A percentile compares a stretch with the other conserved stretches of the same genome.
Conservation (phyloP, 164 flowering plant genomes). For the Stephania cephalantha region DNA sequence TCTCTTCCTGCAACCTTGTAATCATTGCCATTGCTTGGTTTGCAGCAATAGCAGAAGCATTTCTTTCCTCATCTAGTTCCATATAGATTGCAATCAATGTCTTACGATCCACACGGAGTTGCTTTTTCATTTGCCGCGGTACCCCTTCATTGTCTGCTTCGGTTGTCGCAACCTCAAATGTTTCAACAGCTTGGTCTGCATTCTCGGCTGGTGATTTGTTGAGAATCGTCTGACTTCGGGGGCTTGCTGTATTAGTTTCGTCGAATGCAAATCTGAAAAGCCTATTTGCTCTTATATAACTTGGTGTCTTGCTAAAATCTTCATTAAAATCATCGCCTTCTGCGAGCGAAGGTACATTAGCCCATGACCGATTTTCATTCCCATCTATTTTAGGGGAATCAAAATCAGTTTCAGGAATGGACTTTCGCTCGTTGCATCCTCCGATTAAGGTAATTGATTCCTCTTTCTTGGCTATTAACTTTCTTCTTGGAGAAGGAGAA, state of each 20-base stretch:
- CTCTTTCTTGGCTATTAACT: slow-evolving; percentile 25
- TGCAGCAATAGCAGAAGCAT: slow-evolving; percentile 71
- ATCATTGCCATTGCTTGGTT: slow-evolving; percentile 95
- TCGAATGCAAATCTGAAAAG: slow-evolving; percentile 52
- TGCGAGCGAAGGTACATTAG: slow-evolving; percentile 28
- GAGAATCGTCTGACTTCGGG: slow-evolving; percentile 32
- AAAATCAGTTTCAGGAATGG: slow-evolving; percentile 31
- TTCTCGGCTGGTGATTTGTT: slow-evolving; percentile 39
- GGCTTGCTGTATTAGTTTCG: slow-evolving; percentile 51
- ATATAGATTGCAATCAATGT: slow-evolving; percentile 48
- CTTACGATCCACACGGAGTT: slow-evolving; percentile 48
- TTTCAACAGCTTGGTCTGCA: slow-evolving; percentile 28
- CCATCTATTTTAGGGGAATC: slow-evolving; percentile 37
- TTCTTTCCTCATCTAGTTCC: slow-evolving; percentile 86
- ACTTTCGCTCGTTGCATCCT: slow-evolving; percentile 14
- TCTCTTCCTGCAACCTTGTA: slow-evolving; percentile 76
- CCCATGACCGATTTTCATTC: slow-evolving; percentile 9
- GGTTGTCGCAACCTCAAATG: slow-evolving; percentile 20
- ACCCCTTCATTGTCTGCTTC: slow-evolving; percentile 42
- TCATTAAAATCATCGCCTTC: slow-evolving; percentile 44
- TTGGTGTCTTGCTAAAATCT: slow-evolving; percentile 39
- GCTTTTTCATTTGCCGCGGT: slow-evolving; percentile 40
- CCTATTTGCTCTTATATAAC: slow-evolving; percentile 23
- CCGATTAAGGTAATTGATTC: slow-evolving; percentile 7
- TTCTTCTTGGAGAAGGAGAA: slow-evolving; percentile 46